A percentile compares a stretch with the other conserved stretches of the same genome.
These are phyloP conservation scores for Baorangia bicolor DNA, from an alignment of 768 basidiomycete genomes.

Conservation along the genomic window DNA sequence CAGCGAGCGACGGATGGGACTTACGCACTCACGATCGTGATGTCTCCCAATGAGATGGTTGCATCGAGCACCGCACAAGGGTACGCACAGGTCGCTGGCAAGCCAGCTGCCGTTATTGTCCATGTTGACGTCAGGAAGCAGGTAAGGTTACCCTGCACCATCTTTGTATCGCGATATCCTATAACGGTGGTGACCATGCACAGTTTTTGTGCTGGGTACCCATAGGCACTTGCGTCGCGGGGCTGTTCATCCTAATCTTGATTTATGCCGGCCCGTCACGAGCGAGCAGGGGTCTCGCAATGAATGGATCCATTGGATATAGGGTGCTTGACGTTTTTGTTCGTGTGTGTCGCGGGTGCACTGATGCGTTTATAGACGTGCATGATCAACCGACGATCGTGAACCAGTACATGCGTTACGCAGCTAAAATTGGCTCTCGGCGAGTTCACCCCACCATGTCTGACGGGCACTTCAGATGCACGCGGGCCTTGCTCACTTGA, in stretches of 20 bases:
- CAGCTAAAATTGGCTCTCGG: constrained; percentile 56
- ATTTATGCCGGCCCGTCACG: constrained; percentile 73
- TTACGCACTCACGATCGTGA: constrained; percentile 53
- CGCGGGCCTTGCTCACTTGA: neutral
- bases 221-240: constrained; percentile 64
- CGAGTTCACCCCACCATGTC: constrained; percentile 49
- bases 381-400: constrained; percentile 72
- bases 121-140: constrained; percentile 75
- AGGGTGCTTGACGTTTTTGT: constrained; percentile 42
- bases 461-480: constrained; percentile 59
- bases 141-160: constrained; percentile 30
- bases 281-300: constrained; percentile 58
- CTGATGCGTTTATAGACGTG: constrained; percentile 43
- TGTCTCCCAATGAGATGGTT: constrained; percentile 77
- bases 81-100: constrained; percentile 63
- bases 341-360: neutral
- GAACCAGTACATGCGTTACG: constrained; percentile 72
- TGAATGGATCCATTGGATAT: constrained; percentile 73
- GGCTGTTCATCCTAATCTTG: constrained; percentile 68
- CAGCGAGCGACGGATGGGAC: constrained; percentile 41
- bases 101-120: constrained; percentile 68
- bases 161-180: neutral
- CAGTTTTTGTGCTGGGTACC: neutral
- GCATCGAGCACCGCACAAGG: constrained; percentile 72
- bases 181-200: neutral